These are phyloP conservation scores for Parmelia sp. DNA, from an alignment of 495 filamentous ascomycete genomes.

Conservation along the genomic window DNA sequence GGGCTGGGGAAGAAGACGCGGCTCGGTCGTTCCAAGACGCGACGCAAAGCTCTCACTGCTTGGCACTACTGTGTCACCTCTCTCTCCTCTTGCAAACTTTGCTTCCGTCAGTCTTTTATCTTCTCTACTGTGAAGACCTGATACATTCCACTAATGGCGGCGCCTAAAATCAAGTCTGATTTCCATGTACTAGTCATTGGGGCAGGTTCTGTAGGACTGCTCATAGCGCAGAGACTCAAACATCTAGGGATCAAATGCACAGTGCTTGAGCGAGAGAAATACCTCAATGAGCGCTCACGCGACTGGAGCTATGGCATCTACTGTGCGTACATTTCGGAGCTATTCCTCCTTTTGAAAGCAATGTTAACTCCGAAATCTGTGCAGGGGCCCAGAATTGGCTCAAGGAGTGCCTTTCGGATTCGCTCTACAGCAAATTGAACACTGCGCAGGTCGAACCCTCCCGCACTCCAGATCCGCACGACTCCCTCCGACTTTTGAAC, in stretches of 20 bases:
- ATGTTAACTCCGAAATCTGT: too few species aligned
- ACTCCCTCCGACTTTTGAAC: slow-evolving; percentile 40
- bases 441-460: slow-evolving; percentile 38
- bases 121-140: neutral
- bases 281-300: slow-evolving; percentile 36
- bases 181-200: slow-evolving; percentile 17
- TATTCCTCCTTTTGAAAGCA: too few species aligned
- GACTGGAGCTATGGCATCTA: slow-evolving; percentile 55
- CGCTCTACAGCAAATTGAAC: slow-evolving; percentile 32
- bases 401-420: slow-evolving; percentile 33
- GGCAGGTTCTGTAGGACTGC: slow-evolving; percentile 34
- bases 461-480: slow-evolving; percentile 31
- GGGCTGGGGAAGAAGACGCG: too few species aligned
- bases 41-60: neutral
- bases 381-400: slow-evolving; percentile 43
- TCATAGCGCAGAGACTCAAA: slow-evolving; percentile 43
- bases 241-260: slow-evolving; percentile 44
- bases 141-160: neutral
- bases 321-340: too few species aligned
- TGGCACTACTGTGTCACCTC: too few species aligned
- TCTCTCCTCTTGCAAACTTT: neutral
- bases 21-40: neutral
- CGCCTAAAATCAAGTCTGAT: neutral
- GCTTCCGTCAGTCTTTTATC: neutral
- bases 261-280: slow-evolving; percentile 43